Percentiles rank a stretch among this genome's conserved stretches.
phyloP scores from a whole-genome alignment of 2,329 filamentous ascomycete genomes.

The Alternaria viburni region DNA sequence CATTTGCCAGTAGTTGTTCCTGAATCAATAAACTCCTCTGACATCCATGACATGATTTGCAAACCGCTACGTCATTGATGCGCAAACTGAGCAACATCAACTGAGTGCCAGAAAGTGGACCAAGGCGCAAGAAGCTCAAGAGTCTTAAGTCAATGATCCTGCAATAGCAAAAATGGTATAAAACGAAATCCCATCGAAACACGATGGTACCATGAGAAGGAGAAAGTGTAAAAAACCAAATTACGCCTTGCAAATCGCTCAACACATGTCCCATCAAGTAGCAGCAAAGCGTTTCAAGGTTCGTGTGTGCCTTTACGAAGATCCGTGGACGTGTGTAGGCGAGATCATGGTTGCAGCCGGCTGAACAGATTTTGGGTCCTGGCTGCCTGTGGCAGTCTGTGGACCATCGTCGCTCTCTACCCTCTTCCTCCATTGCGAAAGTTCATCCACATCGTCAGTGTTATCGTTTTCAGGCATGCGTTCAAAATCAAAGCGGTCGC shows the following conservation, averaged over 20 bases:
- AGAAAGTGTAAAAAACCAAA: neutral
- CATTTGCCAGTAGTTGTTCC: neutral
- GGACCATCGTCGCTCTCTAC: slow-evolving; percentile 40
- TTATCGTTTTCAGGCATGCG: slow-evolving; percentile 49
- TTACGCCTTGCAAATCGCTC: neutral
- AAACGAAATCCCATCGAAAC: slow-evolving; percentile 5
- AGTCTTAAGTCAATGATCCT: neutral
- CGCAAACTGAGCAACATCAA: neutral
- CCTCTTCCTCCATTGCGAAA: slow-evolving; percentile 44
- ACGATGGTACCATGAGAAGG: neutral
- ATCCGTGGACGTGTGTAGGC: slow-evolving; percentile 2
- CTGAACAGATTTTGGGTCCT: slow-evolving; percentile 4
- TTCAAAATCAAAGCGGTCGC: slow-evolving; percentile 89
- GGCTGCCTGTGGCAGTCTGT: slow-evolving; percentile 7
- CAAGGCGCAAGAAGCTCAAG: neutral
- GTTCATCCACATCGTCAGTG: slow-evolving; percentile 38
- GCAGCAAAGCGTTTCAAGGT: neutral
- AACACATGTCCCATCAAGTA: neutral
- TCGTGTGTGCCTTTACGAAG: neutral
- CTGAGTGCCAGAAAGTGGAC: neutral
- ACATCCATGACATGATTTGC: neutral
- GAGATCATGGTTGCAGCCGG: neutral
- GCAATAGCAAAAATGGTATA: slow-evolving; percentile 10
- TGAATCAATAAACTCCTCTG: neutral
- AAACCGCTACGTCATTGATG: neutral